These are phyloP conservation scores for Allantophomopsis lycopodina DNA, from an alignment of 2,329 filamentous ascomycete genomes.

Conservation along the genomic window DNA sequence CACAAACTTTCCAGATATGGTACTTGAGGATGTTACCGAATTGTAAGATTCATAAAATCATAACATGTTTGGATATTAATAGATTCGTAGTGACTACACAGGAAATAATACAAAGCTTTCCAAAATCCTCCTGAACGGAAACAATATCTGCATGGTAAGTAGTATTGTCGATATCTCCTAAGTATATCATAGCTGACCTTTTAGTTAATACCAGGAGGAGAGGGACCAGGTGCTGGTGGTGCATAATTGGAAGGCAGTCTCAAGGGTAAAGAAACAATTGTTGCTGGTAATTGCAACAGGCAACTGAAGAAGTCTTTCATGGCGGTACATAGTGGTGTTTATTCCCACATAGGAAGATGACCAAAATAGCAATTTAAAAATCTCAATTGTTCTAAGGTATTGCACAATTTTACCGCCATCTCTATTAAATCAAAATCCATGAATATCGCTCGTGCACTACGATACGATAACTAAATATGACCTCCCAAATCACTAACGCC, in stretches of 20 bases:
- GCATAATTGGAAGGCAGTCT: too few relatives aligned
- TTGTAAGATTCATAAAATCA: constrained; percentile 44
- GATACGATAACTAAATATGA: constrained; percentile 4
- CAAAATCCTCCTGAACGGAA: constrained; percentile 93
- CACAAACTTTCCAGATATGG: constrained; percentile 62
- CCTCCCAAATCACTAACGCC: not conserved
- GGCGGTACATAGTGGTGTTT: too few relatives aligned
- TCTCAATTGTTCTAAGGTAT: too few relatives aligned
- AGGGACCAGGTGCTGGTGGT: constrained; percentile 37
- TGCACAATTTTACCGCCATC: too few relatives aligned
- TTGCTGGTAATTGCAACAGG: too few relatives aligned
- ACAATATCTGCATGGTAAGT: constrained; percentile 95
- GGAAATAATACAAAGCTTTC: constrained; percentile 78
- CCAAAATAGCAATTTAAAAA: too few relatives aligned
- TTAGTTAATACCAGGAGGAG: constrained; percentile 66
- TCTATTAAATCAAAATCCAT: not conserved
- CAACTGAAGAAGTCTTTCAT: too few relatives aligned
- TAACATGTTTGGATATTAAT: constrained; percentile 2
- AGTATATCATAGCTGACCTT: constrained; percentile 1
- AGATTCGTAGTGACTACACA: constrained; percentile 70
- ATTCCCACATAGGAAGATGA: too few relatives aligned
- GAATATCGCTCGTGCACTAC: constrained; percentile 10
- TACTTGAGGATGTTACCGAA: constrained; percentile 92
- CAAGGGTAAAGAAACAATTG: too few relatives aligned
- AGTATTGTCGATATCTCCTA: not conserved